Evolutionary conservation across 192 early-diverging fungal species (phyloP).

Genomic region (Diversispora epigaea): DNA sequence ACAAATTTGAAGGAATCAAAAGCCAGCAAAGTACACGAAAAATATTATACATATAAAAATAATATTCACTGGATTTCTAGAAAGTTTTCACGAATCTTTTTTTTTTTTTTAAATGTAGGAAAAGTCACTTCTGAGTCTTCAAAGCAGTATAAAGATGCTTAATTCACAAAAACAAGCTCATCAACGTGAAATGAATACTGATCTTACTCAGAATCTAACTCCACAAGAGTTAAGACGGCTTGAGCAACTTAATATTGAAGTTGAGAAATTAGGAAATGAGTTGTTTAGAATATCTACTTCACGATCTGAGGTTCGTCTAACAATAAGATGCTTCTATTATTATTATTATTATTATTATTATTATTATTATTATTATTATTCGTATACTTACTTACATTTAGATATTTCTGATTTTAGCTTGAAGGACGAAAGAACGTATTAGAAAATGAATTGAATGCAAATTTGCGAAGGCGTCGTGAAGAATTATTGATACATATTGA

Average conservation of each 20-base stretch:
- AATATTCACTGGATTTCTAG: not conserved
- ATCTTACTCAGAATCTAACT: constrained; percentile 54
- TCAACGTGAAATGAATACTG: constrained; percentile 59
- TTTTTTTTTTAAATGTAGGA: constrained; percentile 40
- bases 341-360: too few relatives aligned
- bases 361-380: constrained; percentile 1
- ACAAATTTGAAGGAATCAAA: constrained; percentile 52
- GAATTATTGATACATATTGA: constrained; percentile 68
- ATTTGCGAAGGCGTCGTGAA: constrained; percentile 65
- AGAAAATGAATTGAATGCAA: constrained; percentile 69
- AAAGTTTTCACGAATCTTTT: not conserved
- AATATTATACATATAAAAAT: not conserved
- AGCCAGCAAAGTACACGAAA: constrained; percentile 44
- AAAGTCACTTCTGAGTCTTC: constrained; percentile 47
- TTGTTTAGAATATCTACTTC: constrained; percentile 53
- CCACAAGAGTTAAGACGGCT: constrained; percentile 55
- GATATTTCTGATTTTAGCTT: constrained; percentile 45
- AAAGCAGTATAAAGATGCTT: constrained; percentile 48
- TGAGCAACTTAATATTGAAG: constrained; percentile 46
- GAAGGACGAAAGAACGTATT: constrained; percentile 71
- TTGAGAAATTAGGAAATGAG: constrained; percentile 57
- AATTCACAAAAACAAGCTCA: constrained; percentile 60
- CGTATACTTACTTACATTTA: constrained; percentile 21
- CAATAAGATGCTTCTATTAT: not conserved
- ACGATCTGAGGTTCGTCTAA: constrained; percentile 52